Percentiles rank a stretch among this genome's conserved stretches.
Evolutionary conservation across 805 yeast genomes (phyloP).

Genomic region (Torulaspora gathmanii): DNA sequence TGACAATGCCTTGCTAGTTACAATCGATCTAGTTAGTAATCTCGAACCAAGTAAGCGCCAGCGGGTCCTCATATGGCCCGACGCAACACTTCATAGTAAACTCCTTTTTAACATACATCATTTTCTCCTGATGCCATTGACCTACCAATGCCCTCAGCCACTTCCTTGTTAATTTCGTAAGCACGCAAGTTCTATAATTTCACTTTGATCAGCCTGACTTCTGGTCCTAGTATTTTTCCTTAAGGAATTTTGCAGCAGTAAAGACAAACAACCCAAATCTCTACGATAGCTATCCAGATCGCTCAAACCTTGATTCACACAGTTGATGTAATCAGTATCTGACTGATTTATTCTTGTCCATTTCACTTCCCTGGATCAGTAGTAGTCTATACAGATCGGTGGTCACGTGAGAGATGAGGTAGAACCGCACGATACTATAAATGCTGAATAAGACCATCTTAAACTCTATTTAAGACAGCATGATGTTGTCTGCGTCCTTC

Average conservation of each 20-base stretch:
- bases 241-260: too few species aligned
- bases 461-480: background rate
- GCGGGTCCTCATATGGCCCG: background rate
- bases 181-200: background rate
- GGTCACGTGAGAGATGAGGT: constrained; percentile 2
- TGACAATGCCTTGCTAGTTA: constrained; percentile 4
- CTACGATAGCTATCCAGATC: too few species aligned
- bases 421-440: background rate
- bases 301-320: too few species aligned
- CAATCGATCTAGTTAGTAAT: constrained; percentile 3
- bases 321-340: background rate
- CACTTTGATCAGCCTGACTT: background rate
- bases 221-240: too few species aligned
- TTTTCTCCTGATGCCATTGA: background rate
- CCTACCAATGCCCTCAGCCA: background rate
- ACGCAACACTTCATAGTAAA: background rate
- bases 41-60: background rate
- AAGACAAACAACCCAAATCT: too few species aligned
- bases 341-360: background rate
- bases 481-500: background rate
- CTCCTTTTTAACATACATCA: background rate
- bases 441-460: background rate
- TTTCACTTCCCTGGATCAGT: background rate
- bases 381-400: too few species aligned
- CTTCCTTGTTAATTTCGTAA: background rate